These are phyloP conservation scores for Diaporthe citrichinensis DNA, from an alignment of 2,329 filamentous ascomycete species.

Conservation along the genomic window DNA sequence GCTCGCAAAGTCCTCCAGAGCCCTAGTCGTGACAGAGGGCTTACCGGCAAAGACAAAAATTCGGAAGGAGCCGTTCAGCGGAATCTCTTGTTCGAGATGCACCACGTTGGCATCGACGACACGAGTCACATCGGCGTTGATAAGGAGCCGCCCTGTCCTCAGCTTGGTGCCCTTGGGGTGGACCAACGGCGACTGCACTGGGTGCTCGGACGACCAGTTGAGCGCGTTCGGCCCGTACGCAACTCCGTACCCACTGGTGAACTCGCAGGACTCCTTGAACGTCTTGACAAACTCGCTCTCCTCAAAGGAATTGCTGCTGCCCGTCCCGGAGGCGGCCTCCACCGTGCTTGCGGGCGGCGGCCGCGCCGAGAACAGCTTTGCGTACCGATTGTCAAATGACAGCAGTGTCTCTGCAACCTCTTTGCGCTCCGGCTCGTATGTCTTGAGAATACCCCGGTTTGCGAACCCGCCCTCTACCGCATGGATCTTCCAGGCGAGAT, in stretches of 20 bases:
- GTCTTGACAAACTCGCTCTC: conserved; percentile 89
- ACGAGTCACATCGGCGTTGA: conserved; percentile 85
- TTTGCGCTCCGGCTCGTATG: conserved; percentile 90
- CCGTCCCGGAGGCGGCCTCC: conserved; percentile 70
- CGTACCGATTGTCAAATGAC: conserved; percentile 89
- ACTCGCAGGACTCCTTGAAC: conserved; percentile 93
- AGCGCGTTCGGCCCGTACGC: conserved; percentile 85
- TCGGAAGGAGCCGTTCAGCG: conserved; percentile 88
- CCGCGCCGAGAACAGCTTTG: conserved; percentile 87
- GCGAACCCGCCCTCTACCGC: conserved; percentile 89
- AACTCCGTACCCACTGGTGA: conserved; percentile 93
- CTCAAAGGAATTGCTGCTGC: conserved; percentile 48
- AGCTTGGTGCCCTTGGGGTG: conserved; percentile 76
- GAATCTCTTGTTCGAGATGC: conserved; percentile 90
- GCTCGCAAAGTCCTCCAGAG: conserved; percentile 78
- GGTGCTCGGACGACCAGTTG: conserved; percentile 85
- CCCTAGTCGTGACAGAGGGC: conserved; percentile 69
- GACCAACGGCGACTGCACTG: conserved; percentile 79
- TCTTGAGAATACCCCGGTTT: conserved; percentile 79
- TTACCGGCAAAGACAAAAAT: conserved; percentile 88
- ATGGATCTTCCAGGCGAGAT: conserved; percentile 97
- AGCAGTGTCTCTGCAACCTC: conserved; percentile 87
- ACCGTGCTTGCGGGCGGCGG: conserved; percentile 82
- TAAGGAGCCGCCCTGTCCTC: conserved; percentile 81
- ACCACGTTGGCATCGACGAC: conserved; percentile 92